phyloP scores from a whole-genome alignment of 108 stramenopile species.

The Cyclotella atomus region DNA sequence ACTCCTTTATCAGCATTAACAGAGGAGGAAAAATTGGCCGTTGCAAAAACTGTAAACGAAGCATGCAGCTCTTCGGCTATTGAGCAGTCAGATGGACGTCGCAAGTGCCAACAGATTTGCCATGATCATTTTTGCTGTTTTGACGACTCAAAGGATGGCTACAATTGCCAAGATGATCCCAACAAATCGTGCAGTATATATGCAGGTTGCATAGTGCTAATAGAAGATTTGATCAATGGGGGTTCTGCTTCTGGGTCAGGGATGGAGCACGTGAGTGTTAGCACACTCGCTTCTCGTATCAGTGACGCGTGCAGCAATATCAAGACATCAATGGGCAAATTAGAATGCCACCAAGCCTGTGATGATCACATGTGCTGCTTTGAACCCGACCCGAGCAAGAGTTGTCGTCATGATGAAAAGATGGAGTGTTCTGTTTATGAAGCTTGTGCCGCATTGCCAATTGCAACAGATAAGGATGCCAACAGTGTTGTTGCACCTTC shows the following conservation, averaged over 20 bases:
- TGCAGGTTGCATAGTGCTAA: conserved; percentile 15
- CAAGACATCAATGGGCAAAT: conserved; percentile 7
- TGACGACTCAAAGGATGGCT: conserved; percentile 17
- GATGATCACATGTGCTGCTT: conserved; percentile 16
- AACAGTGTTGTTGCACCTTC: neutral
- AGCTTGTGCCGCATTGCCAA: conserved; percentile 7
- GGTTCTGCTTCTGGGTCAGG: neutral
- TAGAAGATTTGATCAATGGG: conserved; percentile 2
- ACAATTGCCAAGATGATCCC: conserved; percentile 33
- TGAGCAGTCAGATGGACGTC: neutral
- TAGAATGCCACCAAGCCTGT: conserved; percentile 9
- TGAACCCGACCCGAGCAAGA: neutral
- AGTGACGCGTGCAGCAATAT: conserved; percentile 11
- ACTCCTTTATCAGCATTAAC: neutral
- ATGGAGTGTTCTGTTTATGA: conserved; percentile 1
- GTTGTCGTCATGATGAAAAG: neutral
- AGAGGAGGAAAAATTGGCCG: conserved; percentile 15
- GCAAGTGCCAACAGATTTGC: conserved; percentile 35
- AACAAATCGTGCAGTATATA: conserved; percentile 23
- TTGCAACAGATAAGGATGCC: neutral
- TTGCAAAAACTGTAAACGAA: conserved; percentile 22
- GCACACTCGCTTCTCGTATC: neutral
- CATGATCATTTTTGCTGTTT: conserved; percentile 42
- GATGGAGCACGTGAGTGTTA: neutral
- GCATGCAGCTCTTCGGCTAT: conserved; percentile 11